phyloP scores from a whole-genome alignment of 2,329 filamentous ascomycete genomes.

The Fusarium sp. region DNA sequence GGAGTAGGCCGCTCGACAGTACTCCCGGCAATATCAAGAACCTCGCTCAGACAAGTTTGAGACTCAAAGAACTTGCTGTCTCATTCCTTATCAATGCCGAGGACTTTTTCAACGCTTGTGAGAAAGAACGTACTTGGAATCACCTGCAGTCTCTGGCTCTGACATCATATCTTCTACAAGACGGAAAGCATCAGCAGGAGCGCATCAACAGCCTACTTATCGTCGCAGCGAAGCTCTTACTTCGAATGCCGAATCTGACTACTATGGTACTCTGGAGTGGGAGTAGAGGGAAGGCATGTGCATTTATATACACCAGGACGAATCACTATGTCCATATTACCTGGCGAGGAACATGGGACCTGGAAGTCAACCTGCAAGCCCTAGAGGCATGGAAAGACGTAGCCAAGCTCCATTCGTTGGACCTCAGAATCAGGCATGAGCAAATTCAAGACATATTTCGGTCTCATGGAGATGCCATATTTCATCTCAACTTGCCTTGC shows the following conservation, averaged over 20 bases:
- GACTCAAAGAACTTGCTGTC: neutral
- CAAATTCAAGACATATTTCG: neutral
- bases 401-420: neutral
- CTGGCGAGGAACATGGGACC: slow-evolving; percentile 12
- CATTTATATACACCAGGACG: neutral
- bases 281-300: neutral
- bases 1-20: too few species aligned
- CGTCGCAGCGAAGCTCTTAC: neutral
- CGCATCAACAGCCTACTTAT: neutral
- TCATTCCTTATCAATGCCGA: slow-evolving; percentile 3
- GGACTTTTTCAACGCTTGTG: neutral
- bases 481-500: slow-evolving; percentile 9
- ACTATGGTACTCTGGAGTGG: slow-evolving; percentile 17
- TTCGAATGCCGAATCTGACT: slow-evolving; percentile 4
- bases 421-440: neutral
- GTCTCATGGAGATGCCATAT: slow-evolving; percentile 47
- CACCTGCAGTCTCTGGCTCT: neutral
- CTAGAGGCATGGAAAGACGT: neutral
- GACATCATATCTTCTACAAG: neutral
- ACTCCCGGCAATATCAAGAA: neutral
- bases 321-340: neutral
- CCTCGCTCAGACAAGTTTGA: neutral
- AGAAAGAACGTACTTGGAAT: neutral
- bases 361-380: neutral
- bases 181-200: rapidly evolving